Evolutionary conservation across 148 eudicot species (phyloP).

Genomic region (Vaccinium corymbosum): DNA sequence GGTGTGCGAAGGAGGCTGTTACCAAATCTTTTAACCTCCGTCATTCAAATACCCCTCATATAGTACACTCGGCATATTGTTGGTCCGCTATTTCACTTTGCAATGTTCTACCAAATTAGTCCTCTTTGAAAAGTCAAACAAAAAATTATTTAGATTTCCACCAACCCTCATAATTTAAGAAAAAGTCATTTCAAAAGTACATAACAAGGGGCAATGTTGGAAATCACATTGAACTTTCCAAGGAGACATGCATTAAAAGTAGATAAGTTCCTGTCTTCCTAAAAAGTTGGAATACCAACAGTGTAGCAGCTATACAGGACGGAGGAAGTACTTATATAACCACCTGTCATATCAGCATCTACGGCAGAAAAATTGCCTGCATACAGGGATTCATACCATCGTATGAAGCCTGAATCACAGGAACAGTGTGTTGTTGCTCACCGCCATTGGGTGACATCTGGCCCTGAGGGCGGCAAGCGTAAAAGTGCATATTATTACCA

Average conservation of each 20-base stretch:
- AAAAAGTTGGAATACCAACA: not conserved
- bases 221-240: not conserved
- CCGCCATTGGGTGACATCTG: not conserved
- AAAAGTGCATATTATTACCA: not conserved
- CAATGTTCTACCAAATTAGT: not conserved
- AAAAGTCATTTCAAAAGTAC: not conserved
- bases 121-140: not conserved
- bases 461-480: not conserved
- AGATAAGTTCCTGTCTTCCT: not conserved
- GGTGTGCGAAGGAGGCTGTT: not conserved
- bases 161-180: not conserved
- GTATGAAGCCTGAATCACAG: conserved; percentile 4
- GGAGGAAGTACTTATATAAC: not conserved
- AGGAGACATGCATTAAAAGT: not conserved
- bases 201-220: not conserved
- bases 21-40: not conserved
- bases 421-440: not conserved
- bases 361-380: not conserved
- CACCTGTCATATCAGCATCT: not conserved
- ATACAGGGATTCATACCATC: not conserved
- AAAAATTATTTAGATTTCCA: not conserved
- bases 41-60: not conserved
- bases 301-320: not conserved
- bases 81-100: not conserved
- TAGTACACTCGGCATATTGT: not conserved